Percentiles rank a stretch among this genome's conserved stretches.
Conservation (phyloP, 768 basidiomycete species). For the Tylopilus felleus region DNA sequence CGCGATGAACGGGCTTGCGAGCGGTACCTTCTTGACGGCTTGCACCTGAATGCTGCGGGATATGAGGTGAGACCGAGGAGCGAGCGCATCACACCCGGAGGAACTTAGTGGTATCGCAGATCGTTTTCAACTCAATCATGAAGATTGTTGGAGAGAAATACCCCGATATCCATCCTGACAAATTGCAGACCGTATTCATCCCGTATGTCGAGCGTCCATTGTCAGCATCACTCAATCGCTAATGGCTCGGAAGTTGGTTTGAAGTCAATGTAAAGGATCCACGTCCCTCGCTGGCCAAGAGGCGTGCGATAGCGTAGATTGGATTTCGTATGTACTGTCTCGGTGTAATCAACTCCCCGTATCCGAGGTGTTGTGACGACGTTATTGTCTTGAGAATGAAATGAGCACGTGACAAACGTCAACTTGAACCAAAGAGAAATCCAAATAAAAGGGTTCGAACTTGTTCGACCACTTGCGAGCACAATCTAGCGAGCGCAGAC, state of each 20-base stretch:
- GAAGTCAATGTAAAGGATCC: slow-evolving; percentile 24
- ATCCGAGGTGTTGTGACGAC: slow-evolving; percentile 11
- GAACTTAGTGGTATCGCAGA: slow-evolving; percentile 36
- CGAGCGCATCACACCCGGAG: neutral
- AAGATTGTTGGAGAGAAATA: slow-evolving; percentile 52
- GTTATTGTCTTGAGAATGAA: slow-evolving; percentile 9
- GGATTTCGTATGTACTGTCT: neutral
- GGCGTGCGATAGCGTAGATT: slow-evolving; percentile 13
- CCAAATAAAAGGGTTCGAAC: slow-evolving; percentile 32
- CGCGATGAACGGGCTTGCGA: slow-evolving; percentile 50
- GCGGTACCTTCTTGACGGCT: slow-evolving; percentile 64
- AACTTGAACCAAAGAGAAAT: slow-evolving; percentile 54
- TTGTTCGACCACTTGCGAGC: slow-evolving; percentile 13
- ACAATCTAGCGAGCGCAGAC: neutral
- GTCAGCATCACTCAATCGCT: neutral
- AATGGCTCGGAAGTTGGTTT: slow-evolving; percentile 20
- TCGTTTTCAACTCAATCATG: slow-evolving; percentile 63
- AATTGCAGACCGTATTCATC: slow-evolving; percentile 54
- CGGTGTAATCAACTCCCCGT: neutral
- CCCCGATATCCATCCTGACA: slow-evolving; percentile 69
- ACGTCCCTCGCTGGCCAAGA: slow-evolving; percentile 19
- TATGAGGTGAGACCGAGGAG: slow-evolving; percentile 53
- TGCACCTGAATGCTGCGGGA: slow-evolving; percentile 75
- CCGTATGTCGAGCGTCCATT: slow-evolving; percentile 42
- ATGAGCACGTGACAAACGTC: slow-evolving; percentile 38